These are phyloP conservation scores for Nitzschia sp. DNA, from an alignment of 108 stramenopile species.

Conservation along the genomic window DNA sequence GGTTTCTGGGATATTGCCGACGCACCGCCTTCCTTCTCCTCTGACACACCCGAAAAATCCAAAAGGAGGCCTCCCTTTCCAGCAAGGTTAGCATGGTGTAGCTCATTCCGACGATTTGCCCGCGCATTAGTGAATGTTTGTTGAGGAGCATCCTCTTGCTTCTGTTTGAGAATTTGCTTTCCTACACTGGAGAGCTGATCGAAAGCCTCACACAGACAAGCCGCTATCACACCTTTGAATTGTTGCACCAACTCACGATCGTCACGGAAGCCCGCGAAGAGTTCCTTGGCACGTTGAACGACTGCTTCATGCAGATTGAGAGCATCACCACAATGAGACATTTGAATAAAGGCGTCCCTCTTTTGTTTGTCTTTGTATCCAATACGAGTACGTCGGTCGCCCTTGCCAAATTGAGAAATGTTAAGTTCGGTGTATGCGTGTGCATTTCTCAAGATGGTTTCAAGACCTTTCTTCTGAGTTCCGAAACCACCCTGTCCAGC, in stretches of 20 bases:
- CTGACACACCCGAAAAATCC: slow-evolving; percentile 41
- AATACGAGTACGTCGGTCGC: slow-evolving; percentile 77
- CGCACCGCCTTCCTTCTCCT: slow-evolving; percentile 20
- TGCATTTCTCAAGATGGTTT: slow-evolving; percentile 76
- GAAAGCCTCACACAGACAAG: slow-evolving; percentile 84
- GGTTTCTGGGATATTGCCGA: slow-evolving; percentile 42
- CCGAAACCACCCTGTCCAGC: slow-evolving; percentile 75
- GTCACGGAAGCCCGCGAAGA: slow-evolving; percentile 90
- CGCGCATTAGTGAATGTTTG: slow-evolving; percentile 40
- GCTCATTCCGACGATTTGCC: slow-evolving; percentile 68
- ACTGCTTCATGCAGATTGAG: slow-evolving; percentile 83
- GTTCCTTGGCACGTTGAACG: slow-evolving; percentile 78
- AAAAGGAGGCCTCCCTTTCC: slow-evolving; percentile 77
- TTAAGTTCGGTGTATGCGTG: slow-evolving; percentile 86
- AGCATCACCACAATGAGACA: slow-evolving; percentile 81
- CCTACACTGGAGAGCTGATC: slow-evolving; percentile 74
- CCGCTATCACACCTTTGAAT: slow-evolving; percentile 62
- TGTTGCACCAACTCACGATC: slow-evolving; percentile 88
- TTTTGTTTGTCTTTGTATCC: slow-evolving; percentile 93
- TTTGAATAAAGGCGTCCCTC: slow-evolving; percentile 69
- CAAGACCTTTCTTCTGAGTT: slow-evolving; percentile 45
- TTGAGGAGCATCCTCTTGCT: slow-evolving; percentile 41
- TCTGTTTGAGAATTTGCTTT: slow-evolving; percentile 59
- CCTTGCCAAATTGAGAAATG: slow-evolving; percentile 84
- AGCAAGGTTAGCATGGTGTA: slow-evolving; percentile 77